phyloP scores from a whole-genome alignment of 1,284 basidiomycete species.

The Cryptococcus sp. region DNA sequence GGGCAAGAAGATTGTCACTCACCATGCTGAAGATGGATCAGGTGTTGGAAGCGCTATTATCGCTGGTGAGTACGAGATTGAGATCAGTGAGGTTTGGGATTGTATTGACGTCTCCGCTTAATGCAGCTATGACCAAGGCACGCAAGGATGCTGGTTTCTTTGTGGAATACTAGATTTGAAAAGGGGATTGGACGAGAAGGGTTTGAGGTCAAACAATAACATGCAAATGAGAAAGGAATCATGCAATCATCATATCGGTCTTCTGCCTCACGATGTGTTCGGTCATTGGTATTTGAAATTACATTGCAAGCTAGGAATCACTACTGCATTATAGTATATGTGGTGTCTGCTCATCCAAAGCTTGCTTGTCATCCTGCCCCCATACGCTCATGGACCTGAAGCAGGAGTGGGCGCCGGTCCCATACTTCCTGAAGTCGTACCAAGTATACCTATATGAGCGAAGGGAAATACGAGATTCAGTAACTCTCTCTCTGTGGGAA shows the following conservation, averaged over 20 bases:
- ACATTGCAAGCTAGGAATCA: too few relatives aligned
- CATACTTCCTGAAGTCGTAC: constrained; percentile 16
- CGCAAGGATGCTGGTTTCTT: constrained; percentile 56
- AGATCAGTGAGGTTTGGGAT: background rate
- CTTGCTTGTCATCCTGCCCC: too few relatives aligned
- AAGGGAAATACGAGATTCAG: background rate
- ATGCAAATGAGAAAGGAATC: background rate
- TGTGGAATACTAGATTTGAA: constrained; percentile 27
- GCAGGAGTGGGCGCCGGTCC: background rate
- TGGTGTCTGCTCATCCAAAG: too few relatives aligned
- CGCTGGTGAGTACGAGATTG: constrained; percentile 62
- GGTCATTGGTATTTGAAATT: too few relatives aligned
- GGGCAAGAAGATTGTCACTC: constrained; percentile 81
- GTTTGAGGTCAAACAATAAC: background rate
- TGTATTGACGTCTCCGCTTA: background rate
- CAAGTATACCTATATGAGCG: constrained; percentile 20
- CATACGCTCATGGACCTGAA: background rate
- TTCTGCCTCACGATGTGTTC: too few relatives aligned
- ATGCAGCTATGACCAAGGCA: constrained; percentile 63
- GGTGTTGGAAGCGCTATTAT: constrained; percentile 96
- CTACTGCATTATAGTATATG: too few relatives aligned
- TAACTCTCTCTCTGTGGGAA: background rate
- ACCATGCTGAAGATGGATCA: constrained; percentile 91
- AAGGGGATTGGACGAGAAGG: background rate
- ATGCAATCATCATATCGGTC: too few relatives aligned